Evolutionary conservation across 495 filamentous ascomycete species (phyloP), one percentile per base, ranked within the genome.

Genomic region (Trichoderma erinaceum): DNA sequence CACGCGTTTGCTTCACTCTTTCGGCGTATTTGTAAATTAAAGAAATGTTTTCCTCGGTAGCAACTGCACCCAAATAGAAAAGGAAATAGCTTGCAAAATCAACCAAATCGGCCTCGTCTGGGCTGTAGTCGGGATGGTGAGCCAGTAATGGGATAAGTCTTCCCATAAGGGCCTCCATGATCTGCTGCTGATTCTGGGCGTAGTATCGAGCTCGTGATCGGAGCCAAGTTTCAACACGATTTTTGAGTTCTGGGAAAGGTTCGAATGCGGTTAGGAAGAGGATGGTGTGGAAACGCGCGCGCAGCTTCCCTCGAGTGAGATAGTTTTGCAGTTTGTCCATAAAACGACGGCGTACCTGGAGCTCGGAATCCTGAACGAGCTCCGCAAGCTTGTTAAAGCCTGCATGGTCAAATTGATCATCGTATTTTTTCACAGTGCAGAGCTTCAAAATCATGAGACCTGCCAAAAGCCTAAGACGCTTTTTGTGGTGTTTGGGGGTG

Each of bases 21-120:
- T 98, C 92, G 21, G 91, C 94, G 63, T 96, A 87, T 76, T 97
- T 92, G 81, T 89, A 96, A 68, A 99, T 93, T 68, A 97, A 78
- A 0, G 90, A 89, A 10, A 98, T 81, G 71, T 97, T 98, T 23
- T 90, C 87, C 71, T 92, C 88, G 35, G 88, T 96, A 13, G 90
- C 93, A 18, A 97, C 88, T 32, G 88, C 86, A 44, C 82, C 86
- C 48, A 98, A 79, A 75, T 97, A 99, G 78, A 92, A 97, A 29
- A 97, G 78, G 65, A 98, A 85, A 75, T 97, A 99, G 72, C 80
- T 86, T 7, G 90, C 86, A 73, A 94, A 90, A 73, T 97, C 92
- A 23, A 86, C 79, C 61, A 97, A 77, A 65, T 94, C 90, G 7
- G 85, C 87, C 6, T 87, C 75, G 48, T 87, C 83, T 0, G 82